phyloP scores from a whole-genome alignment of 2,329 filamentous ascomycete genomes.

The Allantophomopsis lycopodina region DNA sequence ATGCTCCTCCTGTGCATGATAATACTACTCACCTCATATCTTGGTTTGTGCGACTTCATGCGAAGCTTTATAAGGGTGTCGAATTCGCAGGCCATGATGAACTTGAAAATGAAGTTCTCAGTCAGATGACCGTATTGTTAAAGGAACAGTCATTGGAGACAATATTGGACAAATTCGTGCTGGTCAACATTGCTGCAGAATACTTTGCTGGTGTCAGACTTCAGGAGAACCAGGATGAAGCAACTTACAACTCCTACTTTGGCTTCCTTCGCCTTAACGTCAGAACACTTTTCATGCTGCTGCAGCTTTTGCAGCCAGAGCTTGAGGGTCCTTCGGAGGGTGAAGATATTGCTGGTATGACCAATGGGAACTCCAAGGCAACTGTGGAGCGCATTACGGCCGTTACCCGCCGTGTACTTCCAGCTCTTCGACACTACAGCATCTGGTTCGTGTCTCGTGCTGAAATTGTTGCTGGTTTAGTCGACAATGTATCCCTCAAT shows the following conservation, averaged over 20 bases:
- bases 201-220: conserved; percentile 52
- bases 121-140: conserved; percentile 59
- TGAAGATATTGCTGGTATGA: conserved; percentile 28
- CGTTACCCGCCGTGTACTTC: conserved; percentile 45
- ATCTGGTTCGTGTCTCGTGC: conserved; percentile 49
- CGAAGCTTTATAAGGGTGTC: conserved; percentile 67
- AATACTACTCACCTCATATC: conserved; percentile 45
- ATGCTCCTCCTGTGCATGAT: conserved; percentile 3
- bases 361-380: conserved; percentile 20
- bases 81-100: conserved; percentile 65
- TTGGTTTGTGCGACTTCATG: conserved; percentile 81
- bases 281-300: conserved; percentile 59
- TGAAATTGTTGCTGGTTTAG: conserved; percentile 35
- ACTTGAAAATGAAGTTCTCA: conserved; percentile 73
- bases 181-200: conserved; percentile 80
- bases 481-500: conserved; percentile 36
- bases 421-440: conserved; percentile 52
- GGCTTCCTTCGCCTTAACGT: conserved; percentile 69
- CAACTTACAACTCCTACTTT: conserved; percentile 32
- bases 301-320: conserved; percentile 57
- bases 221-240: conserved; percentile 16
- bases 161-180: conserved; percentile 62
- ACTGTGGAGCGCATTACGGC: conserved; percentile 36
- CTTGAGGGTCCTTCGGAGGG: conserved; percentile 33
- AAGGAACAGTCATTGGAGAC: conserved; percentile 52